Conservation (phyloP, 805 yeast species). For the Yamadazyma ubonensis region DNA sequence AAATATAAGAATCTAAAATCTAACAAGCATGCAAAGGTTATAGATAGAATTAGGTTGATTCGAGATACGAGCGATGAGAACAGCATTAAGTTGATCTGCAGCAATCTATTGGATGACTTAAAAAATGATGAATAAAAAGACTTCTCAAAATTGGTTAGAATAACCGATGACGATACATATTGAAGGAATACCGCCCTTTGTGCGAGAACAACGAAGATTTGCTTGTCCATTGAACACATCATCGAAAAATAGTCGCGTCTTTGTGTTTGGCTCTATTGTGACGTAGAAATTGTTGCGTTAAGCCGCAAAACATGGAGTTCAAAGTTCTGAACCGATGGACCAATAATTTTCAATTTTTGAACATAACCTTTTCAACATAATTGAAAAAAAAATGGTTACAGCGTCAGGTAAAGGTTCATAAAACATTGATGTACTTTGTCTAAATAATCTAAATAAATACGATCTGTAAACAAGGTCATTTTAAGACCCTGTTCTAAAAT, state of each 20-base stretch:
- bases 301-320: too few species aligned
- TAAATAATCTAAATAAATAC: too few species aligned
- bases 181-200: not conserved
- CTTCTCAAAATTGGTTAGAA: not conserved
- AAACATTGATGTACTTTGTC: too few species aligned
- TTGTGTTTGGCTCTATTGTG: not conserved
- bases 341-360: too few species aligned
- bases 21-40: slow-evolving; percentile 8
- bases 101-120: slow-evolving; percentile 21
- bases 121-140: not conserved
- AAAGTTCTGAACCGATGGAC: too few species aligned
- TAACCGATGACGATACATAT: not conserved
- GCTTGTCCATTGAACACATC: not conserved
- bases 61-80: slow-evolving; percentile 23
- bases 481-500: too few species aligned
- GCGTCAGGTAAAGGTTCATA: too few species aligned
- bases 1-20: slow-evolving; percentile 24
- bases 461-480: too few species aligned
- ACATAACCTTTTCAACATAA: too few species aligned
- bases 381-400: too few species aligned
- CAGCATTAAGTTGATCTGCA: slow-evolving; percentile 21
- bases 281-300: too few species aligned
- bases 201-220: not conserved
- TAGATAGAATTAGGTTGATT: slow-evolving; percentile 20
- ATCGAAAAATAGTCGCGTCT: not conserved